phyloP scores from a whole-genome alignment of 768 basidiomycete species.

The Flagelloscypha sp. region DNA sequence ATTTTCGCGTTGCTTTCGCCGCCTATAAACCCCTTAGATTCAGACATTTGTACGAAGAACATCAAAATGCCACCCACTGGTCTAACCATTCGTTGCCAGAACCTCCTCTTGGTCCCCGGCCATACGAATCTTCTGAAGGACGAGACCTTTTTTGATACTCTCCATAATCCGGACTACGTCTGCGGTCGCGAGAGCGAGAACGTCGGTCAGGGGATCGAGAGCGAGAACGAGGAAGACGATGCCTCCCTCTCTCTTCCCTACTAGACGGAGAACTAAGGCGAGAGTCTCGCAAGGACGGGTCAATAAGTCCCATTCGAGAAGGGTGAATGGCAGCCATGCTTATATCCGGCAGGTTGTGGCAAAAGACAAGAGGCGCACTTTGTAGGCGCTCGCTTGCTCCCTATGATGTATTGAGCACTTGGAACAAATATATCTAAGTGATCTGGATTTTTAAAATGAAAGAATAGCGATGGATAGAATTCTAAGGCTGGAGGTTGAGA shows the following conservation, averaged over 20 bases:
- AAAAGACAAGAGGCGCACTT: too few relatives aligned
- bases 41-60: conserved; percentile 1
- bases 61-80: neutral
- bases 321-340: conserved; percentile 78
- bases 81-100: conserved; percentile 53
- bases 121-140: conserved; percentile 22
- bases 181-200: conserved; percentile 23
- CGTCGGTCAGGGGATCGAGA: conserved; percentile 28
- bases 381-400: too few relatives aligned
- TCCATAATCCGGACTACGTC: conserved; percentile 21
- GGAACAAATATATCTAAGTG: too few relatives aligned
- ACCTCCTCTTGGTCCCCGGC: conserved; percentile 31
- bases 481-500: too few relatives aligned
- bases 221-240: conserved; percentile 32
- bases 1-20: conserved; percentile 56
- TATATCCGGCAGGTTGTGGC: too few relatives aligned
- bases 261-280: too few relatives aligned
- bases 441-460: too few relatives aligned
- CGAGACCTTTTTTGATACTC: conserved; percentile 21
- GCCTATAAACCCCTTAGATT: conserved; percentile 34
- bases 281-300: too few relatives aligned
- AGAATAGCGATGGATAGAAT: too few relatives aligned
- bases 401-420: too few relatives aligned
- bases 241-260: too few relatives aligned
- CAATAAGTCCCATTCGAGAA: conserved; percentile 60